Conservation (phyloP, 108 stramenopile genomes). For the Cyclotella choctawhatcheeana region DNA sequence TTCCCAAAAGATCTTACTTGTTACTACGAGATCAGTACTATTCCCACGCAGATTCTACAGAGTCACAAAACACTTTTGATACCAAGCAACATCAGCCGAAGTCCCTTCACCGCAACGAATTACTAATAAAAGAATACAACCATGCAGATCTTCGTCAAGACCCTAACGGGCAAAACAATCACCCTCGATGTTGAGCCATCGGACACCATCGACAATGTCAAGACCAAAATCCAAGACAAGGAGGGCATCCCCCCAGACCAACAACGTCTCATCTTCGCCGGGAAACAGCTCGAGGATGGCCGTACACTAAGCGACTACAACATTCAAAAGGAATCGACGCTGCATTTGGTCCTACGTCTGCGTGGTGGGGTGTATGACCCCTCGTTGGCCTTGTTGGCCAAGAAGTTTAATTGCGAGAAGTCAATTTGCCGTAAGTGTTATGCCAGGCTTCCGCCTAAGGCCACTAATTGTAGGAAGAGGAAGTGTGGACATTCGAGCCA, state of each 20-base stretch:
- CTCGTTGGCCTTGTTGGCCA: slow-evolving; percentile 97
- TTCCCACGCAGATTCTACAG: too few species aligned
- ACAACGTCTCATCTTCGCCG: slow-evolving; percentile 97
- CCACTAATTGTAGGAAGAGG: slow-evolving; percentile 99
- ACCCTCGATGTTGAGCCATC: slow-evolving; percentile 98
- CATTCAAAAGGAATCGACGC: slow-evolving; percentile 97
- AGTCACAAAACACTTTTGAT: too few species aligned
- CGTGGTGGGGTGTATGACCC: slow-evolving; percentile 97
- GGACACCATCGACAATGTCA: slow-evolving; percentile 99
- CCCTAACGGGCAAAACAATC: slow-evolving; percentile 99
- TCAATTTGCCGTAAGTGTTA: slow-evolving; percentile 99
- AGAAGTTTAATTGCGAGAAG: slow-evolving; percentile 99
- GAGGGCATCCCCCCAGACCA: slow-evolving; percentile 99
- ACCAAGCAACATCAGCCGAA: too few species aligned
- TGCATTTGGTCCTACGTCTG: slow-evolving; percentile 94
- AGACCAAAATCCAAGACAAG: slow-evolving; percentile 99
- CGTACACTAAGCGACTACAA: slow-evolving; percentile 99
- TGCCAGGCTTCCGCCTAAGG: slow-evolving; percentile 99
- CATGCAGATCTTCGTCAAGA: slow-evolving; percentile 99
- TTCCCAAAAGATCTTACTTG: too few species aligned
- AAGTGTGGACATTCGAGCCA: slow-evolving; percentile 99
- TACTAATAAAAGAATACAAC: slow-evolving; percentile 33
- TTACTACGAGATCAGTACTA: too few species aligned
- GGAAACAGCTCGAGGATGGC: slow-evolving; percentile 99
- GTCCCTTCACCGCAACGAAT: background rate